Evolutionary conservation across 352 stramenopile genomes (phyloP).

Genomic region (Globisporangium paroecandrum): DNA sequence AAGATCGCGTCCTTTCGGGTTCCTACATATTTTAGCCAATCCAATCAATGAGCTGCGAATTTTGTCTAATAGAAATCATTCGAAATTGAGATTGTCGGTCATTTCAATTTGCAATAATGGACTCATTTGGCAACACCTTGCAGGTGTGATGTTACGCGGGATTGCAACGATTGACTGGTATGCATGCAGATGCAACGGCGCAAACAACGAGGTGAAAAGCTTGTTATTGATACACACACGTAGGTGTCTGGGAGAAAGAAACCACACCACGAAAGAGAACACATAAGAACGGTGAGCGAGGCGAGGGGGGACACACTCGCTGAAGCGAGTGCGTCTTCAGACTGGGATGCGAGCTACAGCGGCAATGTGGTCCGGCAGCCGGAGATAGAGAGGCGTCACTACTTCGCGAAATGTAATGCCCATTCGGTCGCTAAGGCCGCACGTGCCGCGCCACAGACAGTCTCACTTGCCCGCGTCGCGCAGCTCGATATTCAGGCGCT

Average conservation of each 20-base stretch:
- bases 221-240: neutral
- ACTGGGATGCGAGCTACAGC: too few relatives aligned
- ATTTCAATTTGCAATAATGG: neutral
- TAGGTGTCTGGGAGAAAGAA: neutral
- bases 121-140: too few relatives aligned
- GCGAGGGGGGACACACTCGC: neutral
- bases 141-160: too few relatives aligned
- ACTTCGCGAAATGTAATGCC: neutral
- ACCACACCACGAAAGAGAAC: neutral
- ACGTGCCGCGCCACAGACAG: neutral
- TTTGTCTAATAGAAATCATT: neutral
- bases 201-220: neutral
- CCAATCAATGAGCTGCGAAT: neutral
- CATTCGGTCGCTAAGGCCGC: neutral
- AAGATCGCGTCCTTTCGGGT: neutral
- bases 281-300: neutral
- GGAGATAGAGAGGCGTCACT: too few relatives aligned
- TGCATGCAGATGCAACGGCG: neutral
- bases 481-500: constrained; percentile 66
- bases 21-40: neutral
- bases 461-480: constrained; percentile 27
- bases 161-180: neutral
- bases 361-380: too few relatives aligned
- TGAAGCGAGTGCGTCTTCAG: neutral
- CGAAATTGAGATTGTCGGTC: too few relatives aligned